Evolutionary conservation across 768 basidiomycete species (phyloP).

Genomic region (Trametopsis cervina): DNA sequence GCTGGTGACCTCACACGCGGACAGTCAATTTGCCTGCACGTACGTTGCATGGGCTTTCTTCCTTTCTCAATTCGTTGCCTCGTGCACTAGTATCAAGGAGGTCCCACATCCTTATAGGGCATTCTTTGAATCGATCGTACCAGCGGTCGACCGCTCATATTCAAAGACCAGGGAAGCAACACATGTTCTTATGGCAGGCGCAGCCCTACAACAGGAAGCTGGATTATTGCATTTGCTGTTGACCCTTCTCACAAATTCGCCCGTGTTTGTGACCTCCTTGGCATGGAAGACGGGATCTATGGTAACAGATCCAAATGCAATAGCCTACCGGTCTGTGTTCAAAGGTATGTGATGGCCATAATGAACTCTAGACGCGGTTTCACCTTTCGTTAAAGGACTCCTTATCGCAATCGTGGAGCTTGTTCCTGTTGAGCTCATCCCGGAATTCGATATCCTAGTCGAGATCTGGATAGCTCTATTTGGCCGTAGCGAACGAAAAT

Average conservation of each 20-base stretch:
- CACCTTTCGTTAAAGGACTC: conserved; percentile 46
- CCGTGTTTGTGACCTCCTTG: conserved; percentile 67
- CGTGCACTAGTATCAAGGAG: conserved; percentile 40
- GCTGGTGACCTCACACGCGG: conserved; percentile 49
- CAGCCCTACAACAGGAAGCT: conserved; percentile 49
- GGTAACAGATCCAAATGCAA: conserved; percentile 68
- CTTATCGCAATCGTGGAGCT: conserved; percentile 70
- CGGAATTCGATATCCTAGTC: conserved; percentile 63
- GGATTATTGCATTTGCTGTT: conserved; percentile 54
- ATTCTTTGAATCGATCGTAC: conserved; percentile 49
- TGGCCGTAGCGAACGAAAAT: conserved; percentile 60
- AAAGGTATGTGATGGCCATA: conserved; percentile 53
- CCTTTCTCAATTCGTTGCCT: conserved; percentile 52
- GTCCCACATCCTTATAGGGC: conserved; percentile 46
- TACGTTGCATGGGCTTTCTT: conserved; percentile 85
- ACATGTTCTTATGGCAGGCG: conserved; percentile 50
- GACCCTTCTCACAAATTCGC: conserved; percentile 57
- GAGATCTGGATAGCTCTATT: conserved; percentile 78
- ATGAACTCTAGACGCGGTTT: neutral
- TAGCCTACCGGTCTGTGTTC: conserved; percentile 73
- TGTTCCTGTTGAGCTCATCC: conserved; percentile 68
- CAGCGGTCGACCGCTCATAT: conserved; percentile 32
- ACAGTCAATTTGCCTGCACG: conserved; percentile 61
- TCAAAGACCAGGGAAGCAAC: conserved; percentile 54
- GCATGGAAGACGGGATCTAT: conserved; percentile 66